These are phyloP conservation scores for Cephalotrichum gorgonifer DNA, from an alignment of 2,329 filamentous ascomycete species.

Conservation along the genomic window DNA sequence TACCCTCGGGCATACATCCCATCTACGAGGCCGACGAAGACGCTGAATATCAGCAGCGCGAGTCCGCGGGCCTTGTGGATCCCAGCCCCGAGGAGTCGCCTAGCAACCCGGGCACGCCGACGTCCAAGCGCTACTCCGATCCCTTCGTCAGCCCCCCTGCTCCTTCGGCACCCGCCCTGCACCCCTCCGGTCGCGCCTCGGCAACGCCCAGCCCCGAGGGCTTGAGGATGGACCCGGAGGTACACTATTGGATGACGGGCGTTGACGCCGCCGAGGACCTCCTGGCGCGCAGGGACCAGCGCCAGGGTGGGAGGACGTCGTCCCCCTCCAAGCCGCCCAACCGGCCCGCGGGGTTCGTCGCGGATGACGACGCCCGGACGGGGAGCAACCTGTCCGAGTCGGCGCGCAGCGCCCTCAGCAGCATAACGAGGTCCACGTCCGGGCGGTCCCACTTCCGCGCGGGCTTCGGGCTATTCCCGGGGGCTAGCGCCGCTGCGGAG, in stretches of 20 bases:
- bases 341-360: constrained; percentile 15
- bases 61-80: constrained; percentile 2
- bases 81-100: neutral
- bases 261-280: constrained; percentile 44
- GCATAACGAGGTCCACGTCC: constrained; percentile 23
- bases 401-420: constrained; percentile 33
- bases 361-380: constrained; percentile 40
- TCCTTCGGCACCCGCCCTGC: constrained; percentile 10
- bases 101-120: constrained; percentile 17
- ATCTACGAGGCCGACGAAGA: constrained; percentile 51
- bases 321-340: constrained; percentile 28
- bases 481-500: constrained; percentile 10
- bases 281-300: constrained; percentile 30
- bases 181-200: constrained; percentile 17
- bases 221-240: constrained; percentile 34
- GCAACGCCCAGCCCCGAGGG: constrained; percentile 31
- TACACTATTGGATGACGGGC: constrained; percentile 47
- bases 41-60: constrained; percentile 19
- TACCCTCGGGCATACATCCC: constrained; percentile 38
- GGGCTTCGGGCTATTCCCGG: constrained; percentile 15
- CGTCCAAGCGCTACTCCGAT: constrained; percentile 29
- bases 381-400: constrained; percentile 47
- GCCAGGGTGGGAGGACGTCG: constrained; percentile 12
- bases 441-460: constrained; percentile 22
- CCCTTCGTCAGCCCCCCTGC: constrained; percentile 38